phyloP scores from a whole-genome alignment of 1,284 basidiomycete genomes.

The Heliocybe sulcata region DNA sequence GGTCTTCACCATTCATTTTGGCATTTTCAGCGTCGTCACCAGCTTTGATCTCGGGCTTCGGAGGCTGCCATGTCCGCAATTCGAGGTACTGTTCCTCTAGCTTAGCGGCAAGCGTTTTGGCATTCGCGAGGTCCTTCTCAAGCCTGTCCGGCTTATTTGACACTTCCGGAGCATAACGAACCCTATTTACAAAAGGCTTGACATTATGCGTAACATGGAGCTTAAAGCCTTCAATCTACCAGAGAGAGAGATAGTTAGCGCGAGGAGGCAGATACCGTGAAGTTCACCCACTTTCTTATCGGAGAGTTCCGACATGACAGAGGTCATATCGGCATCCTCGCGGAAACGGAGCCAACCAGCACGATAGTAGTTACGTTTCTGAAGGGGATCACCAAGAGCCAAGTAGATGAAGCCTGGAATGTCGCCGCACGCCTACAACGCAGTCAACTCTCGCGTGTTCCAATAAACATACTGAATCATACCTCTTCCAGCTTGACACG shows the following conservation, averaged over 20 bases:
- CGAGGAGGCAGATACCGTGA: conserved; percentile 1
- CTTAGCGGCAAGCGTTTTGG: conserved; percentile 58
- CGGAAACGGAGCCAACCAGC: conserved; percentile 87
- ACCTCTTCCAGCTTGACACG: conserved; percentile 86
- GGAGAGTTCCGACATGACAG: conserved; percentile 64
- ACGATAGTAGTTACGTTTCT: conserved; percentile 86
- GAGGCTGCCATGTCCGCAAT: conserved; percentile 39
- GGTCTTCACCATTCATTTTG: conserved; percentile 24
- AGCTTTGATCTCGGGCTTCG: conserved; percentile 15
- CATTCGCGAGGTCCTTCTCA: conserved; percentile 70
- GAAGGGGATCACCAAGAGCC: conserved; percentile 83
- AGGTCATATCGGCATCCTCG: conserved; percentile 75
- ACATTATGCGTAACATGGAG: conserved; percentile 82
- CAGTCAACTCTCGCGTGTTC: conserved; percentile 6
- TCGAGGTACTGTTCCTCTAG: conserved; percentile 64
- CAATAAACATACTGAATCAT: conserved; percentile 16
- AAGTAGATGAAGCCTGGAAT: conserved; percentile 73
- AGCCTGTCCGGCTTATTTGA: conserved; percentile 75
- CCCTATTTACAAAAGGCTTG: conserved; percentile 69
- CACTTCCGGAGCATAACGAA: conserved; percentile 76
- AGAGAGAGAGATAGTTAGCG: conserved; percentile 7
- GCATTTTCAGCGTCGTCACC: conserved; percentile 15
- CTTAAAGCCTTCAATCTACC: conserved; percentile 88
- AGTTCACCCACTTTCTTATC: conserved; percentile 67
- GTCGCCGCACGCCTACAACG: conserved; percentile 50